Evolutionary conservation across 495 filamentous ascomycete species (phyloP).

Genomic region (Hyaloscypha hepaticicola): DNA sequence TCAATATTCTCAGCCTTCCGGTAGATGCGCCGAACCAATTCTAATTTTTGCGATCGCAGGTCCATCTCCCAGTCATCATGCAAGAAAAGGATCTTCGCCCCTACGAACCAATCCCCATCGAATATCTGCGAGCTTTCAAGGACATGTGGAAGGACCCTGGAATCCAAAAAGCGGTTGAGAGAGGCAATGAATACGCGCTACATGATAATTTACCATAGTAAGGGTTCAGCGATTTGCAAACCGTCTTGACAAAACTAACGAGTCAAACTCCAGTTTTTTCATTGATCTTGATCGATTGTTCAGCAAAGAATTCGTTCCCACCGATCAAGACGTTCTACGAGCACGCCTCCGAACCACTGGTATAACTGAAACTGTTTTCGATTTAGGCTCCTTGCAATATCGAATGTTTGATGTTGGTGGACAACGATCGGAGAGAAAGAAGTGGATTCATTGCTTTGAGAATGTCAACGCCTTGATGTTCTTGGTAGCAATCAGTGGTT

Average conservation of each 20-base stretch:
- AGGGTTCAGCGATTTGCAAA: constrained; percentile 32
- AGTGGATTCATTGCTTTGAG: constrained; percentile 99
- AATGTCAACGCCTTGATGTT: constrained; percentile 93
- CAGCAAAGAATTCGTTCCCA: constrained; percentile 83
- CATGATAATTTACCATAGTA: constrained; percentile 96
- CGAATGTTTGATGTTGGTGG: constrained; percentile 99
- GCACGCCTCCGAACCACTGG: constrained; percentile 92
- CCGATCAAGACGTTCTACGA: constrained; percentile 92
- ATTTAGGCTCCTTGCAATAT: constrained; percentile 91
- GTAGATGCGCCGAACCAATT: background rate
- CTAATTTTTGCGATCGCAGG: constrained; percentile 14
- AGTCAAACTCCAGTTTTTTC: constrained; percentile 68
- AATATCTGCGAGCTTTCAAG: constrained; percentile 76
- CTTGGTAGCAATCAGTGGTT: constrained; percentile 92
- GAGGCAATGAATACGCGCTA: constrained; percentile 93
- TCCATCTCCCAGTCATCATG: constrained; percentile 28
- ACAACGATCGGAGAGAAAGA: constrained; percentile 96
- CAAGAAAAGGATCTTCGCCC: constrained; percentile 54
- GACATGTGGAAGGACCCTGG: constrained; percentile 81
- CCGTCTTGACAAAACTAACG: constrained; percentile 24
- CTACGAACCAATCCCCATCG: constrained; percentile 67
- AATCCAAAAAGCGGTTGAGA: constrained; percentile 79
- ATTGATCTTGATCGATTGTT: constrained; percentile 86
- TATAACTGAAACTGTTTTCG: constrained; percentile 96
- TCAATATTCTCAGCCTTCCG: constrained; percentile 25